Conservation (phyloP, 2,329 filamentous ascomycete species). For the Zymoseptoria tritici region DNA sequence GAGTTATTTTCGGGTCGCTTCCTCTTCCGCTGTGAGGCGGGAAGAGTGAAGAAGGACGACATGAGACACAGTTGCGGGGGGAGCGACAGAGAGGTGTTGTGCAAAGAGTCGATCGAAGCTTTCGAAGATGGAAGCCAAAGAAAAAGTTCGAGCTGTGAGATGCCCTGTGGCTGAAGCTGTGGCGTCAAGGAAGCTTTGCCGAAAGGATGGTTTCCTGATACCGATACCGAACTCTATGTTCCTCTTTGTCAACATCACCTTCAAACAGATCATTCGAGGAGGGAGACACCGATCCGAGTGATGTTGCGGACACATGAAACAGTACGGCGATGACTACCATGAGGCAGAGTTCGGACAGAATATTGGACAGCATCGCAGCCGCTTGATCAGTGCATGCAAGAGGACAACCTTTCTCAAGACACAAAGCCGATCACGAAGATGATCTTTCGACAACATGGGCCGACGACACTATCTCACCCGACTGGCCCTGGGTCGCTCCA, state of each 20-base stretch:
- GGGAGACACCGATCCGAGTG: not conserved
- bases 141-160: not conserved
- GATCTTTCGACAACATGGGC: conserved; percentile 21
- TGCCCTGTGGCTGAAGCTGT: not conserved
- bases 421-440: too few species aligned
- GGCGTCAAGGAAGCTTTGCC: not conserved
- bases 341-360: not conserved
- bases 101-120: not conserved
- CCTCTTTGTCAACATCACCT: not conserved
- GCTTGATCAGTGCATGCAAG: not conserved
- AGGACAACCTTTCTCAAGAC: not conserved
- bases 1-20: conserved; percentile 59
- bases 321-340: not conserved
- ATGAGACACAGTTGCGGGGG: conserved; percentile 39
- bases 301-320: not conserved
- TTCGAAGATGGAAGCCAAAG: not conserved
- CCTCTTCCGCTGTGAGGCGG: conserved; percentile 81
- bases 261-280: not conserved
- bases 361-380: not conserved
- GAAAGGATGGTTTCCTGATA: not conserved
- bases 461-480: conserved; percentile 25
- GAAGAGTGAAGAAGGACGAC: conserved; percentile 94
- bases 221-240: not conserved
- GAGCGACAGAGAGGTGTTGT: not conserved
- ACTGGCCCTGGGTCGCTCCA: conserved; percentile 32